Base-by-base conservation (phyloP, 2,329 filamentous ascomycete genomes). In the Chaetothyriales sp. region DNA sequence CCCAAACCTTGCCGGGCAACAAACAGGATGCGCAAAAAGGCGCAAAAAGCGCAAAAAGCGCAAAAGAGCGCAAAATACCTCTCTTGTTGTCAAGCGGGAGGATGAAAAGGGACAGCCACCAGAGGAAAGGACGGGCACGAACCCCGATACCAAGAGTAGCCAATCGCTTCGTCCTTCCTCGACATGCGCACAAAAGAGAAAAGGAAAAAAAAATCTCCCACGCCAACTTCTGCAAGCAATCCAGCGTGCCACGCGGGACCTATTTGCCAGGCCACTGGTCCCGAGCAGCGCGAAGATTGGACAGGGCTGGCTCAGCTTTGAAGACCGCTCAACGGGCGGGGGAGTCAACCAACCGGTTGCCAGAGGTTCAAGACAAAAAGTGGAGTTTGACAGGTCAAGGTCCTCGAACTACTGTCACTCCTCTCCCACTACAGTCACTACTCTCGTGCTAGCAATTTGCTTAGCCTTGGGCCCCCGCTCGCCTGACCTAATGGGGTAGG, bases 101-200 rank as follows among this genome's bases (percentile, higher is more conserved):
- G 18, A 18, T 4, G 18, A n/a, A 10, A 26, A 45, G 19, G 43
- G 12, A 26, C 18, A n/a, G 43, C 12, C 4, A 20, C 43, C 7
- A 20, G n/a, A 12, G 18, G 12, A 5, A 18, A 5, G 18, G 9
- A 45, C 22, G 10, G 10, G 43, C 8, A 26, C 43, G n/a, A 18
- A 12, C 22, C 19, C 19, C 12, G 19, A 45, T 20, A 19, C 12
- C 7, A 12, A 19, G 18, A 45, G 18, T 19, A 45, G 43, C 43
- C 43, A 45, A 45, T 45, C 43, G 43, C 43, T 26, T 45, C 19
- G 22, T 45, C n/a, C n/a, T 45, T 45, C 43, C 43, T 20, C 43
- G 43, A 10, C 19, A 26, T 26, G n/a, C 22, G 43, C n/a, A 45
- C 42, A 6, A 3, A 25, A 3, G 6, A 25, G 6, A 25, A 25